Base-by-base conservation (phyloP, 345 rosid species). In the Citrus unshiu region DNA sequence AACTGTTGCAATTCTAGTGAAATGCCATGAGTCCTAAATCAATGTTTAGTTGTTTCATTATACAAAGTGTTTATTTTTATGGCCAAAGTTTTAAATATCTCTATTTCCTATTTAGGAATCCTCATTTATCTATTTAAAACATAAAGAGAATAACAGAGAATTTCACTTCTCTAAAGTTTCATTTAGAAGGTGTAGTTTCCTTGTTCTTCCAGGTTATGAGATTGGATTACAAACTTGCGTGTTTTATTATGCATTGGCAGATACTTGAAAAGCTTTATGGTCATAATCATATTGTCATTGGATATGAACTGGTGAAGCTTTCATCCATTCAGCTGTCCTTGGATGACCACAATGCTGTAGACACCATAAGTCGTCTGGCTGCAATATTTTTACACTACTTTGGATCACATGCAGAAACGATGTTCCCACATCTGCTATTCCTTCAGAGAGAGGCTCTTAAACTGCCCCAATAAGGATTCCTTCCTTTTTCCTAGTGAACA, bases 241-340 rank as follows among this genome's bases (percentile, higher is more conserved):
- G 46, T 51, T 72, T 82, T 60, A 73, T n/a, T 34, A 61, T 43
- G 66, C 69, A 51, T 72, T 81, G 72, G 54, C 90, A 92, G 93
- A 91, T 95, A 79, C 84, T 93, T 72, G 90, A 87, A 85, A 87
- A 60, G 84, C 88, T 95, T 35, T 93, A 93, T 70, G 92, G 83
- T 68, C 82, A 74, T 39, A 81, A 84, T 83, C 94, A 91, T 81
- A 87, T 93, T 27, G 95, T 85, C 57, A 90, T 92, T 77, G 98
- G 90, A 84, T 83, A 92, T 75, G 98, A 95, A 82, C 84, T 93
- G 83, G 88, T 88, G 76, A 92, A 95, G 91, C 92, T 93, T 74
- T 80, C 90, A 37, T 91, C 93, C 54, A 87, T 95, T 82, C 87
- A 89, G 79, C 85, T 87, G 13, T 83, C 87, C 34, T n/a, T 82